Evolutionary conservation across 768 basidiomycete species (phyloP), one percentile per base, ranked within the genome.

Genomic region (Mycena olivaceomarginata): DNA sequence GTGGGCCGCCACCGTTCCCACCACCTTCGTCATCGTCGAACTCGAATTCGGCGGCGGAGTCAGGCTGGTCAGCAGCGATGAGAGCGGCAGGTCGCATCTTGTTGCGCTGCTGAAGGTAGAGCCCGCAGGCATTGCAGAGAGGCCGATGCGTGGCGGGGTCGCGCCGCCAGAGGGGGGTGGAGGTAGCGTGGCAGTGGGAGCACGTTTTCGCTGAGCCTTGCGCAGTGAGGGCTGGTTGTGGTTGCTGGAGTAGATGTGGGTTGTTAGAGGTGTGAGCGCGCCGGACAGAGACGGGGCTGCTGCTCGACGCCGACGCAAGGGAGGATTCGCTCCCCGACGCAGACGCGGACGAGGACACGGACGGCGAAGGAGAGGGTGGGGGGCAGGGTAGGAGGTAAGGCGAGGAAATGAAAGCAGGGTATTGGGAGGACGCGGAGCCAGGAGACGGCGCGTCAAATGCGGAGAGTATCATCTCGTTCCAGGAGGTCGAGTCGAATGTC

Each of bases 131-230:
- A 48, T 72, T 76, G 69, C 75, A 76, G 2, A 76, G 45, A 1
- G 75, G 69, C 1, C 2, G 45, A 22, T 70, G 75, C 6, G 75
- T 76, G 2, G 64, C 15, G 43, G 75, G 75, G n/a, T 66, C 68
- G 37, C 75, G 75, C 15, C 75, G 63, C 75, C 75, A 76, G 43
- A 76, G 75, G 12, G 75, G 75, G 12, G 75, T 76, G 3, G 56
- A 40, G 13, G 69, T 71, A 5, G 75, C 39, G 15, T 2, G 5
- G 57, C 75, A 76, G 45, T 76, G 75, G 6, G 75, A 71, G 64
- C 75, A 76, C 13, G 8, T 66, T 22, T 70, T 74, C 16, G 25
- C 13, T 9, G 39, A 16, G 11, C 53, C 39, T 6, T 11, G 45
- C 16, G 45, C 45, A 12, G 53, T 25, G 8, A 51, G 46, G 40